Conservation (phyloP, 257 asterid species). For the Solanum pennellii region DNA sequence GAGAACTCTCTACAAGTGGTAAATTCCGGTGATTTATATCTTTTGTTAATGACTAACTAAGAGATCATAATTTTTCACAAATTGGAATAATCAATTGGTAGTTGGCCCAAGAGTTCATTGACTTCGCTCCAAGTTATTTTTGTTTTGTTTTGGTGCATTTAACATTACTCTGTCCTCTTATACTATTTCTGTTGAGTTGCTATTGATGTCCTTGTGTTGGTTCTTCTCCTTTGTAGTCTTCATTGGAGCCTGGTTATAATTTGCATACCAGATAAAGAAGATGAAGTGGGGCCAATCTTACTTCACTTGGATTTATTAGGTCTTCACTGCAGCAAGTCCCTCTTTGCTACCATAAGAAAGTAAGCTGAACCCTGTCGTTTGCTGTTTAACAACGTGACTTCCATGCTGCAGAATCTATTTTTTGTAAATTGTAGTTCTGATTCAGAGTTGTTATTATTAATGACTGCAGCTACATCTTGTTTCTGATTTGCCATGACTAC, state of each 20-base stretch:
- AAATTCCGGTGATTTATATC: not conserved
- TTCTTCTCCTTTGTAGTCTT: constrained; percentile 28
- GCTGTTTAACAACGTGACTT: not conserved
- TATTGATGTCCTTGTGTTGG: not conserved
- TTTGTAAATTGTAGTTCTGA: not conserved
- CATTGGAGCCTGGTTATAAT: constrained; percentile 98
- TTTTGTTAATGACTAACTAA: not conserved
- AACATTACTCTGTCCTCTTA: not conserved
- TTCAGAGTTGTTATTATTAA: not conserved
- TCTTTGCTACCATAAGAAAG: constrained; percentile 63
- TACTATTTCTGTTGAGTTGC: not conserved
- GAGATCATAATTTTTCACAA: not conserved
- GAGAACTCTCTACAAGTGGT: not conserved
- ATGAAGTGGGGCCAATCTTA: constrained; percentile 47
- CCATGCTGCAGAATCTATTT: not conserved
- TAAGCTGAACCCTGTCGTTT: constrained; percentile 1
- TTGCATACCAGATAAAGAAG: constrained; percentile 73
- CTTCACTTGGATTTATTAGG: constrained; percentile 93
- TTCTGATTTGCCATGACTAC: not conserved
- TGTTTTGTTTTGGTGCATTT: not conserved
- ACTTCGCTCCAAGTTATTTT: not conserved
- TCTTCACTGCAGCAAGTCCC: constrained; percentile 49
- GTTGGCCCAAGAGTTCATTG: not conserved
- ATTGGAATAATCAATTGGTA: not conserved
- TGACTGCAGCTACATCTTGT: not conserved